Evolutionary conservation across 202 grass and related monocot genomes (phyloP).

Genomic region (Alloteropsis angusta): DNA sequence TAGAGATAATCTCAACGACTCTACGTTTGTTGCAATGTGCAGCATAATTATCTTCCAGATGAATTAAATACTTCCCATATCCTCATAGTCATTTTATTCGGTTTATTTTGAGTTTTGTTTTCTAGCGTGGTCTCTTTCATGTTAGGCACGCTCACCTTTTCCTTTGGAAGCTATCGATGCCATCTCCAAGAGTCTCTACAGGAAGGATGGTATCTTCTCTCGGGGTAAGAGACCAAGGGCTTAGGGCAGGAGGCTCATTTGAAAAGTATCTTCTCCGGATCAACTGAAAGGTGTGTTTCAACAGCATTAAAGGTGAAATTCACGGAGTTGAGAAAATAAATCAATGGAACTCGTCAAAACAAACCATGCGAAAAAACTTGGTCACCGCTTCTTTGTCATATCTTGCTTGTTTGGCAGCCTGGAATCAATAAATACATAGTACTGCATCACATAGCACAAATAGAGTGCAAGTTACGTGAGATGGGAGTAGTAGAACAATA

Average conservation of each 20-base stretch:
- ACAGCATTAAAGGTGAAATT: slow-evolving; percentile 6
- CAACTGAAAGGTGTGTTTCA: slow-evolving; percentile 48
- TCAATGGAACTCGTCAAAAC: slow-evolving; percentile 16
- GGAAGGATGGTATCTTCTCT: slow-evolving; percentile 40
- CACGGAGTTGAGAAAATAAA: slow-evolving; percentile 1
- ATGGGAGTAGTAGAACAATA: not conserved
- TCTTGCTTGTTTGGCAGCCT: slow-evolving; percentile 95
- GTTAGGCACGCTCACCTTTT: slow-evolving; percentile 52
- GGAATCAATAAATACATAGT: not conserved
- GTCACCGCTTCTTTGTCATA: slow-evolving; percentile 92
- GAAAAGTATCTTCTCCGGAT: slow-evolving; percentile 89
- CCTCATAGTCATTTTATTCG: not conserved
- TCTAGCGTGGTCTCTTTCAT: not conserved
- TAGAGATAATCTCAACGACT: not conserved
- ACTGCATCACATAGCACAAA: not conserved
- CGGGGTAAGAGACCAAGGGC: slow-evolving; percentile 52
- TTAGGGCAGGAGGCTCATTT: slow-evolving; percentile 57
- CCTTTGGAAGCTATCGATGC: slow-evolving; percentile 51
- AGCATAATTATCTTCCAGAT: not conserved
- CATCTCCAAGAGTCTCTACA: slow-evolving; percentile 40
- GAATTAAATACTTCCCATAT: not conserved
- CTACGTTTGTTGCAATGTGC: not conserved
- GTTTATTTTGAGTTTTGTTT: not conserved
- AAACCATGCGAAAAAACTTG: slow-evolving; percentile 89
- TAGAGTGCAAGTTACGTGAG: not conserved